Conservation (phyloP, 106 monocot genomes). For the Alisma plantagoaquatica region DNA sequence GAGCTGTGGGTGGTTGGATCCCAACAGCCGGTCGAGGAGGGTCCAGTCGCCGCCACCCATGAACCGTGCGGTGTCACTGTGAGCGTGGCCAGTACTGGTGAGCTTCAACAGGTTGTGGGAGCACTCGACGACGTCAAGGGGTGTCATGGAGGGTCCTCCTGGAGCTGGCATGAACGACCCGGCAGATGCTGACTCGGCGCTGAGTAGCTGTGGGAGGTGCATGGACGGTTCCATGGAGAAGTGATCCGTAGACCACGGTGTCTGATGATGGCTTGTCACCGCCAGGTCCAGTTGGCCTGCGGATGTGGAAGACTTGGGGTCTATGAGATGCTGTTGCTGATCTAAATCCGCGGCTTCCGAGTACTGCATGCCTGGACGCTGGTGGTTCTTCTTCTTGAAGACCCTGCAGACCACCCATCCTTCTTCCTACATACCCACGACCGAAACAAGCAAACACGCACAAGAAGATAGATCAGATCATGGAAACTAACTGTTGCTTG, state of each 20-base stretch:
- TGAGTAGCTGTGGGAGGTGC: slow-evolving; percentile 60
- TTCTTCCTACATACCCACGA: too few species aligned
- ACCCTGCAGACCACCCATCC: too few species aligned
- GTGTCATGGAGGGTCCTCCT: slow-evolving; percentile 8
- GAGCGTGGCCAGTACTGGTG: too few species aligned
- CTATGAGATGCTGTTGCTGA: slow-evolving; percentile 6
- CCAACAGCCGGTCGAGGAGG: slow-evolving; percentile 55
- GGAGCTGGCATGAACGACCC: too few species aligned
- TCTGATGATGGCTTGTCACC: neutral
- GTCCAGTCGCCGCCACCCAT: slow-evolving; percentile 41
- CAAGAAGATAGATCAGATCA: too few species aligned
- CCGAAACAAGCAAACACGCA: too few species aligned
- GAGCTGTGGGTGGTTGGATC: slow-evolving; percentile 51
- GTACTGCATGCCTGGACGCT: slow-evolving; percentile 17
- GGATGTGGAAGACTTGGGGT: neutral
- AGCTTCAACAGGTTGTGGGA: slow-evolving; percentile 57
- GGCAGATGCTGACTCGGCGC: slow-evolving; percentile 30
- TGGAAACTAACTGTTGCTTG: slow-evolving; percentile 49
- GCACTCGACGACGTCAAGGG: slow-evolving; percentile 30
- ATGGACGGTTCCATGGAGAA: slow-evolving; percentile 36
- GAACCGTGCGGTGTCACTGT: too few species aligned
- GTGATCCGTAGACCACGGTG: slow-evolving; percentile 32
- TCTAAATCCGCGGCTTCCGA: slow-evolving; percentile 18
- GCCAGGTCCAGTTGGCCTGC: neutral
- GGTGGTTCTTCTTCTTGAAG: too few species aligned